Base-by-base conservation (phyloP, 352 stramenopile species). In the Elongisporangium prolatum region DNA sequence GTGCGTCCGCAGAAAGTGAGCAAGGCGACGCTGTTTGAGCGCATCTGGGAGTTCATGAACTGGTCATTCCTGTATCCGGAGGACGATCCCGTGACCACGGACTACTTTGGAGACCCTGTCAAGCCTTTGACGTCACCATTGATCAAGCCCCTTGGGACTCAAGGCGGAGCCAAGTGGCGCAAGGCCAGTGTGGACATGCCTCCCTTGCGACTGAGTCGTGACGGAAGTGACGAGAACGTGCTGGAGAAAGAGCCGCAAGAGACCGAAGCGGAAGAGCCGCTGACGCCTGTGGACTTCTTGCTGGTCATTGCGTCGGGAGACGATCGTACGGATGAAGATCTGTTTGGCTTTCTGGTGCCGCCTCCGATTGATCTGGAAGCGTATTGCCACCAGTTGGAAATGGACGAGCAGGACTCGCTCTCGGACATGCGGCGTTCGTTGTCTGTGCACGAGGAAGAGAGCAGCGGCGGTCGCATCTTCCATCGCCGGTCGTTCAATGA, bases 11-110 rank as follows among this genome's bases (percentile, higher is more conserved):
- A 93, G 52, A 91, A 91, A 51, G 81, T 88, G 24, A 93, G 84
- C 65, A 93, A 93, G 51, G 81, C 79, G 1, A 84, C 73, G 40
- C 57, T 93, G 4, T 91, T 93, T 55, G 84, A 91, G 55, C 77
- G 81, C 9, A 86, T 93, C 48, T 93, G 84, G 84, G 80, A 91
- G 68, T 93, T 82, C 59, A 90, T 90, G 81, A 91, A 91, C 56
- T 88, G 85, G 69, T 59, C 65, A 21, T 69, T 68, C 2, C 53
- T 91, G 40, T 90, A 85, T 52, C 81, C 81, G 1, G 72, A 86
- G n/a, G 81, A 93, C 56, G 66, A 81, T 16, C 64, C 71, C 0
- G 75, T 88, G 20, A 77, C 73, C 4, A 89, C 81, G 0, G 72
- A 86, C 13, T 91, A 89, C 61, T 89, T 93, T 60, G 84, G 84